A percentile compares a stretch with the other conserved stretches of the same genome.
These are phyloP conservation scores for Murraya koenigii DNA, from an alignment of 345 rosid genomes.

Conservation along the genomic window DNA sequence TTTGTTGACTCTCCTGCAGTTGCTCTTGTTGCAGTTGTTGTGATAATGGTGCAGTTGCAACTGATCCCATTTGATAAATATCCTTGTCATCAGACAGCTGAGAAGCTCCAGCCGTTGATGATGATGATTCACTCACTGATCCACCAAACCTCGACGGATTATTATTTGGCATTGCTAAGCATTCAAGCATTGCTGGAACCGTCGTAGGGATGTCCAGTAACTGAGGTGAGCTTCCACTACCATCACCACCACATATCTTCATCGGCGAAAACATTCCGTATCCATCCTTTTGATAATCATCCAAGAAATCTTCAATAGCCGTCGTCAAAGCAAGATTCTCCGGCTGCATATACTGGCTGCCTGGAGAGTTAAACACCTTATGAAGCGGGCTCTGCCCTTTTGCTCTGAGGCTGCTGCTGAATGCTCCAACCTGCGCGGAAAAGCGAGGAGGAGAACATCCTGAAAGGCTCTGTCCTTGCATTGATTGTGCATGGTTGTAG, in stretches of 20 bases:
- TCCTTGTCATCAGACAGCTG: slow-evolving; percentile 32
- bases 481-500: slow-evolving; percentile 22
- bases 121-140: slow-evolving; percentile 21
- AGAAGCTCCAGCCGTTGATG: slow-evolving; percentile 22
- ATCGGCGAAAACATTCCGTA: slow-evolving; percentile 23
- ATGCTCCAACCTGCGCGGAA: slow-evolving; percentile 33
- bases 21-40: slow-evolving; percentile 43
- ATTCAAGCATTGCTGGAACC: slow-evolving; percentile 29
- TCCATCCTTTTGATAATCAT: slow-evolving; percentile 44
- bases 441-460: slow-evolving; percentile 47
- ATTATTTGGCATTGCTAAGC: slow-evolving; percentile 22
- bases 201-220: slow-evolving; percentile 24
- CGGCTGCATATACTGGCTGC: slow-evolving; percentile 44
- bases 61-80: slow-evolving; percentile 25
- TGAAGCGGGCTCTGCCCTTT: slow-evolving; percentile 46
- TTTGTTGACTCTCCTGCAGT: slow-evolving; percentile 30
- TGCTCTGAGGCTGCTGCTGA: slow-evolving; percentile 22
- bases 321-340: slow-evolving; percentile 46
- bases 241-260: slow-evolving; percentile 20
- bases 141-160: slow-evolving; percentile 25
- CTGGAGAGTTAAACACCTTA: slow-evolving; percentile 43
- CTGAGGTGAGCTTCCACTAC: slow-evolving; percentile 17
- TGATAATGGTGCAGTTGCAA: slow-evolving; percentile 30
- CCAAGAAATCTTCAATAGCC: slow-evolving; percentile 47
- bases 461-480: slow-evolving; percentile 39